phyloP scores from a whole-genome alignment of 2,329 filamentous ascomycete species.

The Fusarium illudens region DNA sequence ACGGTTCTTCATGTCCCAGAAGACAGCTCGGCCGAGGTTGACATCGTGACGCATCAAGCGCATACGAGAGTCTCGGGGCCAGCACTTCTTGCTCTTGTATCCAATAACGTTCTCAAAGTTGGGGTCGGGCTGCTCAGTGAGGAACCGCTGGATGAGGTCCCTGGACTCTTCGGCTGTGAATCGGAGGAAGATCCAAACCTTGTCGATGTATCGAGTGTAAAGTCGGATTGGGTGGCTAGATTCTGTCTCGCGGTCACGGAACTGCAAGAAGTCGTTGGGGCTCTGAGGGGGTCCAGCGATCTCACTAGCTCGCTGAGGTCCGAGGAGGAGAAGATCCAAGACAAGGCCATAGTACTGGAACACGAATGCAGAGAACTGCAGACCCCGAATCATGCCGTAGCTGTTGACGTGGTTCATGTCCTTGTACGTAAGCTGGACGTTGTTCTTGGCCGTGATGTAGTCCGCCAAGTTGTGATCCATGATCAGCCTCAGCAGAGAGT shows the following conservation, averaged over 20 bases:
- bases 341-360: conserved; percentile 99
- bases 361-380: conserved; percentile 98
- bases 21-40: conserved; percentile 94
- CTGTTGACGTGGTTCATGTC: conserved; percentile 99
- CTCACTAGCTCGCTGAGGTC: conserved; percentile 95
- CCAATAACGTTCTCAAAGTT: conserved; percentile 99
- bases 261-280: conserved; percentile 97
- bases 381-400: conserved; percentile 96
- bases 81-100: conserved; percentile 99
- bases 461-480: conserved; percentile 99
- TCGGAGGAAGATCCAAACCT: conserved; percentile 96
- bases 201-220: conserved; percentile 98
- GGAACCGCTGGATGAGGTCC: conserved; percentile 94
- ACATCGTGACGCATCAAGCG: conserved; percentile 98
- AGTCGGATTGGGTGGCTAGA: conserved; percentile 93
- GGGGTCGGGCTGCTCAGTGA: conserved; percentile 97
- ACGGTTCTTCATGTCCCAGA: conserved; percentile 99
- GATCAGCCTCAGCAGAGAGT: conserved; percentile 89
- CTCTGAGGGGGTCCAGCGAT: conserved; percentile 93
- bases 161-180: conserved; percentile 94
- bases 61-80: conserved; percentile 98
- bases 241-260: conserved; percentile 91
- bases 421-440: conserved; percentile 98
- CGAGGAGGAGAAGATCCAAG: conserved; percentile 89
- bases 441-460: conserved; percentile 99